Evolutionary conservation across 345 rosid species (phyloP), one percentile per base, ranked within the genome.

Genomic region (Salix udensis): DNA sequence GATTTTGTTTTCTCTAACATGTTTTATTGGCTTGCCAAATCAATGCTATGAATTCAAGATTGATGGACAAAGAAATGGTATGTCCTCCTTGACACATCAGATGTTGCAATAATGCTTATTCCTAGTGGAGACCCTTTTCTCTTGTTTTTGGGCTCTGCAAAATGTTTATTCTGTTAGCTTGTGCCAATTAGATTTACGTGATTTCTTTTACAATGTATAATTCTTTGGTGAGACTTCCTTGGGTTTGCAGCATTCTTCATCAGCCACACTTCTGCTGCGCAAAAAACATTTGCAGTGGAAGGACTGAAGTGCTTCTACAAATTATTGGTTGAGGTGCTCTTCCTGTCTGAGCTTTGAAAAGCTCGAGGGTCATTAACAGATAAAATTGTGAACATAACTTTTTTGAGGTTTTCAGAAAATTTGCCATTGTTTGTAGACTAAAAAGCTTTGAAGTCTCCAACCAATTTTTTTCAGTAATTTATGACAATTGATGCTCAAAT

Each of bases 41-140:
- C 48, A 9, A 74, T 48, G 39, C 73, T 75, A 74, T 34, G 52
- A 70, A 60, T 72, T 74, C 64, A 86, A 92, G 98, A 84, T 85
- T 96, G 92, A 87, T 79, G 21, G 97, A 93, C 76, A 90, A 79
- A 80, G 99, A 93, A 90, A 86, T 91, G 96, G 96, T 93, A 88
- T 46, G 92, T 83, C 82, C 71, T 28, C 75, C 79, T 71, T 48
- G 21, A 58, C 70, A 61, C 73, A 16, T 80, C 58, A 42, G 66
- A 46, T 62, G 21, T 36, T 64, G 39, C 61, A 74, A 62, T 75
- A 53, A 48, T 73, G 70, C 52, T 44, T 7, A 50, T 39, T 72
- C 53, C 76, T 53, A 61, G 39, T 79, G 68, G 75, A 28, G 52
- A 46, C 55, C 30, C 7, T 37, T 76, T 37, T 76, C 21, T 26